A percentile compares a stretch with the other conserved stretches of the same genome.
phyloP scores from a whole-genome alignment of 2,329 filamentous ascomycete genomes.

The Paraphaeosphaeria minitans region DNA sequence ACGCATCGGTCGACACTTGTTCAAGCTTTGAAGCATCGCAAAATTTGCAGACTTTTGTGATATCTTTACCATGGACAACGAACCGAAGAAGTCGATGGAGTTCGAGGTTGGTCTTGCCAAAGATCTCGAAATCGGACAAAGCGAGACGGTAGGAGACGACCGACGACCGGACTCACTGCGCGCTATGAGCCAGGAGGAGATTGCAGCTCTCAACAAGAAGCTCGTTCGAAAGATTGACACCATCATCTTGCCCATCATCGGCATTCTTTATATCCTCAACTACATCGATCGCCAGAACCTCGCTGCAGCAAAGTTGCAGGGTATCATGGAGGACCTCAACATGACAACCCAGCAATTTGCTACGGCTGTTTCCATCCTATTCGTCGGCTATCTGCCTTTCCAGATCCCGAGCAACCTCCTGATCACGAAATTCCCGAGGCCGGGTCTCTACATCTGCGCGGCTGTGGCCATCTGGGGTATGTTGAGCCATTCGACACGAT shows the following conservation, averaged over 20 bases:
- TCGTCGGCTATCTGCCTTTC: conserved; percentile 44
- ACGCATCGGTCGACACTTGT: neutral
- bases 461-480: conserved; percentile 26
- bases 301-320: conserved; percentile 25
- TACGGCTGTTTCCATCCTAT: conserved; percentile 60
- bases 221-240: conserved; percentile 24
- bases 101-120: conserved; percentile 11
- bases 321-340: conserved; percentile 28
- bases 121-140: conserved; percentile 3
- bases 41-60: neutral
- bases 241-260: conserved; percentile 25
- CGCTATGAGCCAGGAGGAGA: conserved; percentile 22
- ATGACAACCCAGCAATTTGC: conserved; percentile 27
- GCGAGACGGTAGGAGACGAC: conserved; percentile 4
- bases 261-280: conserved; percentile 28
- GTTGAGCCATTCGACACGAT: neutral
- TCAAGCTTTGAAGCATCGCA: neutral
- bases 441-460: conserved; percentile 25
- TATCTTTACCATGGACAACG: conserved; percentile 9
- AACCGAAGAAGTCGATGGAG: conserved; percentile 5
- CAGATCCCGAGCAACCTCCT: conserved; percentile 27
- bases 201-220: conserved; percentile 21
- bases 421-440: conserved; percentile 25
- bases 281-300: conserved; percentile 30
- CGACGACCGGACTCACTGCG: conserved; percentile 24